Percentiles rank a stretch among this genome's conserved stretches.
These are phyloP conservation scores for Talaromyces islandicus DNA, from an alignment of 2,329 filamentous ascomycete genomes.

Conservation along the genomic window DNA sequence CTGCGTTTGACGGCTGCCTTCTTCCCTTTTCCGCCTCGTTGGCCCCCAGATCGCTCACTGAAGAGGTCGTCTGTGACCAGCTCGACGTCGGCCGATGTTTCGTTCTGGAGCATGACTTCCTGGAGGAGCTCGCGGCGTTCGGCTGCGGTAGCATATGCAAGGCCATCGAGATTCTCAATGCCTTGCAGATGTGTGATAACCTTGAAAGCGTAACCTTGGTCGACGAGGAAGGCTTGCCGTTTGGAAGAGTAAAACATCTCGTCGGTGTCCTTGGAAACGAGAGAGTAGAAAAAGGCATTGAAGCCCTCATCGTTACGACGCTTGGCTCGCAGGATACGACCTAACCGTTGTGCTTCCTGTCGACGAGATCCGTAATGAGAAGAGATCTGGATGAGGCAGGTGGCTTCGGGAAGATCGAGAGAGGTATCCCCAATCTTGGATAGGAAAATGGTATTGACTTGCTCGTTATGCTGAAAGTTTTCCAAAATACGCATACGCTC, in stretches of 20 bases:
- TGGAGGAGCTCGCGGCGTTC: conserved; percentile 83
- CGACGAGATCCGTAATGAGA: conserved; percentile 95
- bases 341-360: conserved; percentile 90
- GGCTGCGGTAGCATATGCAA: conserved; percentile 71
- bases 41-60: conserved; percentile 47
- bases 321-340: conserved; percentile 90
- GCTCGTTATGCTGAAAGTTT: conserved; percentile 89
- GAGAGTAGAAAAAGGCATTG: conserved; percentile 97
- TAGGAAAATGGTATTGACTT: conserved; percentile 87
- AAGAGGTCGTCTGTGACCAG: conserved; percentile 65
- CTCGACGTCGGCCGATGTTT: conserved; percentile 65
- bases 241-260: conserved; percentile 99
- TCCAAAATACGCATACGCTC: conserved; percentile 84
- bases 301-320: conserved; percentile 95
- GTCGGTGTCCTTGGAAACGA: conserved; percentile 94
- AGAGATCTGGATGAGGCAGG: conserved; percentile 93
- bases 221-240: conserved; percentile 91
- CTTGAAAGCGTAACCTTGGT: conserved; percentile 98
- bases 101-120: conserved; percentile 83
- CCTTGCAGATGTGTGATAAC: conserved; percentile 94
- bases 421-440: conserved; percentile 98
- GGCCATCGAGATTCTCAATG: conserved; percentile 73
- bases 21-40: conserved; percentile 32
- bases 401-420: conserved; percentile 93
- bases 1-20: conserved; percentile 62